Evolutionary conservation across 2,329 filamentous ascomycete genomes (phyloP).

Genomic region (Trichoderma sp.): DNA sequence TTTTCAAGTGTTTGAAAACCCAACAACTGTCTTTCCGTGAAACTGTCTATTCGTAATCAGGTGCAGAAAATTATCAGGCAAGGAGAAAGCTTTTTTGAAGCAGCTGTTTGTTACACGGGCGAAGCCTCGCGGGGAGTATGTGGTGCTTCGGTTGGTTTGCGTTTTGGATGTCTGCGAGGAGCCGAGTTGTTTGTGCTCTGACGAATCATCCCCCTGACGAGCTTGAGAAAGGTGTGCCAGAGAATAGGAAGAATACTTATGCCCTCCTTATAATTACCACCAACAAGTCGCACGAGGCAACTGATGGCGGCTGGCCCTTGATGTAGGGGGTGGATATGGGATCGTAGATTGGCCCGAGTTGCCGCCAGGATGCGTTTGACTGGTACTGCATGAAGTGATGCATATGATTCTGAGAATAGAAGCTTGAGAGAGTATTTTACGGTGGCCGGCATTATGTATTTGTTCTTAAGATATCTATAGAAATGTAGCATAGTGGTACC

Average conservation of each 20-base stretch:
- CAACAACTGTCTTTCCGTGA: background rate
- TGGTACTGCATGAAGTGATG: background rate
- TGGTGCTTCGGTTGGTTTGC: background rate
- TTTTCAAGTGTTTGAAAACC: background rate
- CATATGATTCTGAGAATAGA: background rate
- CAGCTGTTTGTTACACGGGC: background rate
- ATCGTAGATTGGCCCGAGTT: background rate
- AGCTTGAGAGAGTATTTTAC: background rate
- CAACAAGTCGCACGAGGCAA: background rate
- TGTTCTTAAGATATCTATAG: background rate
- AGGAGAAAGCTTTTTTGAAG: background rate
- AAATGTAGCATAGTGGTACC: background rate
- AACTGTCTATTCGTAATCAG: background rate
- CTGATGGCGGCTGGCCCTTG: background rate
- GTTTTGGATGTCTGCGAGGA: background rate
- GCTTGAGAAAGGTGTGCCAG: background rate
- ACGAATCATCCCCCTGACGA: background rate
- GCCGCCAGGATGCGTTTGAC: background rate
- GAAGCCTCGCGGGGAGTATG: background rate
- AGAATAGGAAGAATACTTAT: background rate
- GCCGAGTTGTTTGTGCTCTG: conserved; percentile 8
- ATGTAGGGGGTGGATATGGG: background rate
- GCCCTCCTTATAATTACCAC: background rate
- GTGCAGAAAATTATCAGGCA: background rate
- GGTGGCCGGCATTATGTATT: background rate